Conservation (phyloP, 257 asterid species). For the Solanum rostratum region DNA sequence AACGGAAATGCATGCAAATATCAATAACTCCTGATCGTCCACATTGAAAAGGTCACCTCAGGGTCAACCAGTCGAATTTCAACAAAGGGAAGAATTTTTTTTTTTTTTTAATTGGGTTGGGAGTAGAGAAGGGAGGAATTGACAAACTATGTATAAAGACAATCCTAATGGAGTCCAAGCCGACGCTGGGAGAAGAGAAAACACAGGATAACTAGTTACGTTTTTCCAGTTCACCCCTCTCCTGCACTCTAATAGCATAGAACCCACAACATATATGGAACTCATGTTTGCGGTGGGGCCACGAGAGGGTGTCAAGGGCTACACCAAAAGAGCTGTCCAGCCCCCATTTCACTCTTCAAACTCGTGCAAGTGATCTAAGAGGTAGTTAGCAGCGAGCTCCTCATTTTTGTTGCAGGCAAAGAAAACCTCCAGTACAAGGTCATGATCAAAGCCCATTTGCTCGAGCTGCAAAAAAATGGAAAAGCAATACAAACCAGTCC, state of each 20-base stretch:
- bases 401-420: slow-evolving; percentile 94
- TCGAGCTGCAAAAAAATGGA: slow-evolving; percentile 43
- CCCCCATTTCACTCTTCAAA: slow-evolving; percentile 42
- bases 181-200: neutral
- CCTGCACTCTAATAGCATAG: neutral
- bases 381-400: slow-evolving; percentile 87
- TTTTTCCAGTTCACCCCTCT: neutral
- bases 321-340: neutral
- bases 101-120: neutral
- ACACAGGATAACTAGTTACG: neutral
- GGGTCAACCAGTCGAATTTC: neutral
- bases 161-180: neutral
- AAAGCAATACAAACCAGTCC: neutral
- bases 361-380: slow-evolving; percentile 81
- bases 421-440: slow-evolving; percentile 58
- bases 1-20: neutral
- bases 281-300: neutral
- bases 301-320: neutral
- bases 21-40: neutral
- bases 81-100: neutral
- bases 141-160: neutral
- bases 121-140: neutral
- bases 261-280: neutral
- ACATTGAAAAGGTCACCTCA: neutral
- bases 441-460: slow-evolving; percentile 84